A percentile compares a stretch with the other conserved stretches of the same genome.
phyloP scores from a whole-genome alignment of 306 rosid genomes.

The Citrullus amarus region DNA sequence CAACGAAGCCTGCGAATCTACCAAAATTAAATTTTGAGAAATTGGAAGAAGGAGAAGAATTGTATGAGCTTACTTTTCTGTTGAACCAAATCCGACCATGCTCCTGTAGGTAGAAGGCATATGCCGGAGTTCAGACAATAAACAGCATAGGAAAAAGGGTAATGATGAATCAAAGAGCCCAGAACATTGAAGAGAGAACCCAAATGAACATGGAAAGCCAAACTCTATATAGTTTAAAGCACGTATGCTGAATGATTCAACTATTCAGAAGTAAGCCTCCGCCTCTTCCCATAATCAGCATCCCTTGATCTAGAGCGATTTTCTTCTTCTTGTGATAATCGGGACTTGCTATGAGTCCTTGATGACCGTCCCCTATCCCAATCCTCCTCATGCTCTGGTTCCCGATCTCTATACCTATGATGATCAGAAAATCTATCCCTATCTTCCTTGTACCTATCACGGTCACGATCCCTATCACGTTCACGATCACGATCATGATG shows the following conservation, averaged over 20 bases:
- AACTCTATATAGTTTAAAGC: constrained; percentile 10
- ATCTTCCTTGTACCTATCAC: constrained; percentile 71
- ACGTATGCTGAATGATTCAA: constrained; percentile 11
- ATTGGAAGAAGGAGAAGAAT: not conserved
- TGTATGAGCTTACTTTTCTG: not conserved
- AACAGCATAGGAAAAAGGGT: not conserved
- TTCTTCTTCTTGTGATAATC: constrained; percentile 59
- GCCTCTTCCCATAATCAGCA: constrained; percentile 89
- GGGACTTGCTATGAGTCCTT: constrained; percentile 60
- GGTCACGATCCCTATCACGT: constrained; percentile 51
- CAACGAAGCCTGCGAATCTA: not conserved
- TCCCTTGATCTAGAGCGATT: constrained; percentile 79
- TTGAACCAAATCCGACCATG: not conserved
- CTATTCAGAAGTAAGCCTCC: constrained; percentile 73
- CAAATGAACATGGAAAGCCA: constrained; percentile 25
- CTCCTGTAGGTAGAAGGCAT: not conserved
- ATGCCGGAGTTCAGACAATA: not conserved
- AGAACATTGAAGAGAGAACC: constrained; percentile 27
- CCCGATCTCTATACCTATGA: constrained; percentile 74
- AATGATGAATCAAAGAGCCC: constrained; percentile 26
- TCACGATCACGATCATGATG: constrained; percentile 32
- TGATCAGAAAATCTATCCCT: constrained; percentile 71
- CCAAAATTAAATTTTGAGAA: not conserved
- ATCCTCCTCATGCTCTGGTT: constrained; percentile 67
- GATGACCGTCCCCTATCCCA: constrained; percentile 78